These are phyloP conservation scores for Epichloe gansuensis DNA, from an alignment of 2,329 filamentous ascomycete genomes.

Conservation along the genomic window DNA sequence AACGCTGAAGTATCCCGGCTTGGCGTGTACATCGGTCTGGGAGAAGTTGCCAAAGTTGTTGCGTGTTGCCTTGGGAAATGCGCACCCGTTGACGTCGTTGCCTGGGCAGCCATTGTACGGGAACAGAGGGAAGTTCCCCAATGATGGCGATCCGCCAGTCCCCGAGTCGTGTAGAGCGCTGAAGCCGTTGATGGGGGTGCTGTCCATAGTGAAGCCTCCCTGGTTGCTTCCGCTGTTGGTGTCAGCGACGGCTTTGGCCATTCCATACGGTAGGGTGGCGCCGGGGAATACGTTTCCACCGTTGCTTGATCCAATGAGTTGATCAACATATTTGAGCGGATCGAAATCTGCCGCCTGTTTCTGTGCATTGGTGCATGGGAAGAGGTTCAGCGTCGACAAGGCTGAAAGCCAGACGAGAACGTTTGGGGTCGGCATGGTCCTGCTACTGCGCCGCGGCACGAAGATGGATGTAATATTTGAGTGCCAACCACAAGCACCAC, in stretches of 20 bases:
- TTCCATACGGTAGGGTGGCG: constrained; percentile 31
- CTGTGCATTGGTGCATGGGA: background rate
- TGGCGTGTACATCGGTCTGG: constrained; percentile 38
- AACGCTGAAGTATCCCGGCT: constrained; percentile 54
- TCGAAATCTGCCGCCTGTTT: constrained; percentile 3
- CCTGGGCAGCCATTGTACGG: constrained; percentile 48
- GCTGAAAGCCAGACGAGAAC: background rate
- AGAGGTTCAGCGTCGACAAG: background rate
- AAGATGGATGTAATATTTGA: too few relatives aligned
- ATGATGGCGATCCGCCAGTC: constrained; percentile 44
- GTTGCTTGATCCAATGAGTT: constrained; percentile 22
- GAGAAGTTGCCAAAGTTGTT: constrained; percentile 30
- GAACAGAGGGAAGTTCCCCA: constrained; percentile 65
- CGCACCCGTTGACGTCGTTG: constrained; percentile 49
- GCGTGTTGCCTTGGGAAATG: constrained; percentile 38
- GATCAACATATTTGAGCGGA: constrained; percentile 20
- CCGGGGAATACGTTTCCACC: constrained; percentile 31
- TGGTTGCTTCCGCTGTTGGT: constrained; percentile 32
- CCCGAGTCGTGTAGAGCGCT: constrained; percentile 46
- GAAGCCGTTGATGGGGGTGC: constrained; percentile 38
- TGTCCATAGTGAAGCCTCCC: constrained; percentile 43
- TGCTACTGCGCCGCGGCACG: too few relatives aligned
- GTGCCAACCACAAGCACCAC: too few relatives aligned
- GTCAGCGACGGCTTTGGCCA: constrained; percentile 46
- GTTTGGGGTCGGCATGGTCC: background rate